A percentile compares a stretch with the other conserved stretches of the same genome.
These are phyloP conservation scores for Tylopilus rubrobrunneus DNA, from an alignment of 768 basidiomycete genomes.

Conservation along the genomic window DNA sequence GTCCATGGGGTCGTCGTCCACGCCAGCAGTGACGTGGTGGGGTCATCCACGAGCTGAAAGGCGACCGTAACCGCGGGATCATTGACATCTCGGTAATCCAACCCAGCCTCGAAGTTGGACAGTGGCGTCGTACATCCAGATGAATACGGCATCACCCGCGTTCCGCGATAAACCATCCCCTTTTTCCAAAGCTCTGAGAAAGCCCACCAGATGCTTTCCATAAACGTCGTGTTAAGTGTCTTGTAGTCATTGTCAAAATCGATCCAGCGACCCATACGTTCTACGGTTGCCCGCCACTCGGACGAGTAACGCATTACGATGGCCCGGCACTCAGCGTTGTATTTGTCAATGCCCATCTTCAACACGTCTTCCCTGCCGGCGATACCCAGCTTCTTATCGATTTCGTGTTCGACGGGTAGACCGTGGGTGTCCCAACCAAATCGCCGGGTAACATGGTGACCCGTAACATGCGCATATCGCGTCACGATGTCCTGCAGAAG, in stretches of 20 bases:
- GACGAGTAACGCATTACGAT: slow-evolving; percentile 97
- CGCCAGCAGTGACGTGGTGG: slow-evolving; percentile 81
- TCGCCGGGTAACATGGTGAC: slow-evolving; percentile 86
- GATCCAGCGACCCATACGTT: slow-evolving; percentile 99
- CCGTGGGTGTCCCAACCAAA: slow-evolving; percentile 99
- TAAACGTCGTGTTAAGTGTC: slow-evolving; percentile 87
- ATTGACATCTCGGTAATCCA: slow-evolving; percentile 86
- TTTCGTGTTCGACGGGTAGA: slow-evolving; percentile 97
- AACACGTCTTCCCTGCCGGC: slow-evolving; percentile 92
- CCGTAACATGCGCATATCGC: slow-evolving; percentile 89
- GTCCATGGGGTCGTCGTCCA: slow-evolving; percentile 99
- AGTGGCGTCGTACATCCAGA: slow-evolving; percentile 94
- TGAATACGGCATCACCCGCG: slow-evolving; percentile 97
- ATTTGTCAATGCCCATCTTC: slow-evolving; percentile 93
- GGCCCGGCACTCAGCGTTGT: slow-evolving; percentile 93
- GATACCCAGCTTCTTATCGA: slow-evolving; percentile 94
- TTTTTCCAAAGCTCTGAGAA: slow-evolving; percentile 93
- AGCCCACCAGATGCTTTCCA: slow-evolving; percentile 99
- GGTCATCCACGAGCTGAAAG: slow-evolving; percentile 93
- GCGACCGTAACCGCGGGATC: slow-evolving; percentile 95
- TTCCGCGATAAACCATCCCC: slow-evolving; percentile 86
- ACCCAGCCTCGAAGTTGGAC: slow-evolving; percentile 95
- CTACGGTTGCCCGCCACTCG: slow-evolving; percentile 94
- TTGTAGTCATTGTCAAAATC: slow-evolving; percentile 99
- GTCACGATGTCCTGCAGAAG: slow-evolving; percentile 89